Base-by-base conservation (phyloP, 805 yeast species). In the Candida rishiriensis region DNA sequence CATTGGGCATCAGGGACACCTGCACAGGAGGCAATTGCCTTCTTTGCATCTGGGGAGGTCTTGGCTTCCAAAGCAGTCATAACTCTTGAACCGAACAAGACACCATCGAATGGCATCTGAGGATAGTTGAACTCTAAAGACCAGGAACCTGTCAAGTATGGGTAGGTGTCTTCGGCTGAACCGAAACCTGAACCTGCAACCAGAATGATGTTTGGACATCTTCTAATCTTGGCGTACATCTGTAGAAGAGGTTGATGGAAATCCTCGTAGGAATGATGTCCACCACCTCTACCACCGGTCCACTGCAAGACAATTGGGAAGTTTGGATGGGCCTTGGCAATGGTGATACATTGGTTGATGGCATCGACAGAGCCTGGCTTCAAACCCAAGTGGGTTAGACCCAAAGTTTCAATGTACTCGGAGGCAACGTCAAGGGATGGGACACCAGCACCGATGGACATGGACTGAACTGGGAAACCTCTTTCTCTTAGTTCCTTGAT, bases 211-310 rank as follows among this genome's bases (percentile, higher is more conserved):
- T 93, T 93, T 39, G 87, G 63, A 60, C 89, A 84, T 71, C 88
- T 85, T 78, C 99, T 86, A 60, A 93, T 85, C 74, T 85, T 85
- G 54, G 96, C 74, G 71, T 93, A 93, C 91, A 93, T 93, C 69
- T 88, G 96, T 63, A 93, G 72, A 55, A 93, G 79, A 55, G 99
- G 98, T 63, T 90, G 91, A 69, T 93, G 99, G 93, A 91, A 89
- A 72, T 93, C 99, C 76, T 93, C 99, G 63, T 82, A 93, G 40
- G 98, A 91, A 70, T 93, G 99, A 68, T 93, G 99, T 63, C 99
- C 99, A 79, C 99, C 99, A 73, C 97, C 99, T 79, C 99, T 90
- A 69, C 99, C 99, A 78, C 98, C 99, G 48, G 99, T 93, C 99
- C 99, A 93, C 75, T 93, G 99, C 58, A 93, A 72, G 44, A 93